Base-by-base conservation (phyloP, 352 stramenopile species). In the Pythium oligandrum region DNA sequence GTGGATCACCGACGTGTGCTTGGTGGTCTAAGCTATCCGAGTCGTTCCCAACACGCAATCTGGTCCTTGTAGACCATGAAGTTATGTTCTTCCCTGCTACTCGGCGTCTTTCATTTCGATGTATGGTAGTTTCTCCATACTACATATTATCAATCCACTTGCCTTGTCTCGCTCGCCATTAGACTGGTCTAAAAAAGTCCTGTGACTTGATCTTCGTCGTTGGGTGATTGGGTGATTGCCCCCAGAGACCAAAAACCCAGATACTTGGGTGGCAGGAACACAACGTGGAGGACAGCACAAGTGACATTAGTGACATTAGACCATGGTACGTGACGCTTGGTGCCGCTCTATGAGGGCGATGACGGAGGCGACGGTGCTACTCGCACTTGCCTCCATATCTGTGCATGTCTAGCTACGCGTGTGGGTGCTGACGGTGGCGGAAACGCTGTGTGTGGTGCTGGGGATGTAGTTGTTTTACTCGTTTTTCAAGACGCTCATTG, bases 401-500 rank as follows among this genome's bases (percentile, higher is more conserved):
- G 17, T 26, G 17, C 17, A 26, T 26, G 17, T 26, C 17, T 26
- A 26, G 17, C 17, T 26, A 26, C 17, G 17, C 17, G 17, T 26
- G 17, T 26, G 17, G 17, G 17, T 26, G 17, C 17, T 26, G 2
- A 35, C 32, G 37, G 26, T 31, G 40, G 26, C 36, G 52, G 34
- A 31, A 17, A 51, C n/a, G 26, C 43, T 44, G 38, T 55, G 35
- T n/a, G 10, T 44, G 5, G 3, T 50, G 3, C 9, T 30, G 4
- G 31, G 12, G 36, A 30, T 45, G 35, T 49, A 98, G 94, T 70
- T 98, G 63, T 98, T 98, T 65, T 97, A 98, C 64, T 98, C 95
- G 46, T 98, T 99, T 72, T 99, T 99, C 88, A 99, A 99, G 79
- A 99, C 94, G 47, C 78, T 99, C 33, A 84, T 98, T 32, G 95